Conservation (phyloP, 2,329 filamentous ascomycete species). For the Huntiella moniliformis region DNA sequence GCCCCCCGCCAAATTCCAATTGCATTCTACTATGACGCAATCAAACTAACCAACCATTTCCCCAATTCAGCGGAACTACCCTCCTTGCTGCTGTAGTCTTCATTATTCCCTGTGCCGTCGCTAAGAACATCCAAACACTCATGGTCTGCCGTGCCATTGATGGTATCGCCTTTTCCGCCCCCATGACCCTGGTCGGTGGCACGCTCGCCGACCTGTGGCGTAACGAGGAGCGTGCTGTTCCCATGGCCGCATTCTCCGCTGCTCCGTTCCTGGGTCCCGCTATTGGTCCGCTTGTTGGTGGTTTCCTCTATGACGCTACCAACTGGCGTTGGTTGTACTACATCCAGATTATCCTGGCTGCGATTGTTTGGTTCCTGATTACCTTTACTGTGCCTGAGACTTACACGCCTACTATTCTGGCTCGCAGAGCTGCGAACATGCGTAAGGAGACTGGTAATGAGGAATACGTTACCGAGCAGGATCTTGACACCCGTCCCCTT, state of each 20-base stretch:
- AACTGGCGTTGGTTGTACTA: conserved; percentile 79
- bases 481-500: conserved; percentile 55
- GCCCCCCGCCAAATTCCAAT: too few relatives aligned
- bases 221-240: conserved; percentile 66
- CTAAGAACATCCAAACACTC: conserved; percentile 57
- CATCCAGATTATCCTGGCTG: conserved; percentile 63
- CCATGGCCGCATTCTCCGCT: conserved; percentile 71
- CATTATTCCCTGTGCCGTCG: conserved; percentile 60
- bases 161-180: conserved; percentile 67
- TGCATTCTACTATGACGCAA: not conserved
- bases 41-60: conserved; percentile 8
- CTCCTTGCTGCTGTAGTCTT: conserved; percentile 56
- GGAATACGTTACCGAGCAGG: conserved; percentile 59
- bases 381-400: conserved; percentile 84
- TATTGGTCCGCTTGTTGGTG: conserved; percentile 58
- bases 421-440: conserved; percentile 49
- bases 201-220: conserved; percentile 71
- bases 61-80: conserved; percentile 30
- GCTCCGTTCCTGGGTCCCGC: conserved; percentile 71
- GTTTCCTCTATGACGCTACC: conserved; percentile 48
- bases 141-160: conserved; percentile 61
- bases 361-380: conserved; percentile 52
- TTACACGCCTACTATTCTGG: conserved; percentile 63
- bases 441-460: conserved; percentile 47
- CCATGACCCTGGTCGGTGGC: conserved; percentile 72